Evolutionary conservation across 2,329 filamentous ascomycete species (phyloP).

Genomic region (Blumeria graminis): DNA sequence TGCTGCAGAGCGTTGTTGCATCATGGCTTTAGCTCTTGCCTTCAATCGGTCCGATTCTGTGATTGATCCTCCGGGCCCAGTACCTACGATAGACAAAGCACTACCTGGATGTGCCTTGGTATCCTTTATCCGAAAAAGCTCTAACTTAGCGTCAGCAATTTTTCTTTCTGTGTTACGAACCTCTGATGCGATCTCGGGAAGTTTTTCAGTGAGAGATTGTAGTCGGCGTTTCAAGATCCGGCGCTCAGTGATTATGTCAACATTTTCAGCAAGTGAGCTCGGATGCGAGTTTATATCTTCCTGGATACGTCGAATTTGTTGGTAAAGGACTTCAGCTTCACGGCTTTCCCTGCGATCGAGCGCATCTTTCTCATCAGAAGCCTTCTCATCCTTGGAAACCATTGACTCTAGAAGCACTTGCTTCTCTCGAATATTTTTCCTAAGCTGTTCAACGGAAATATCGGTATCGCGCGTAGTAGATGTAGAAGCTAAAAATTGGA

Average conservation of each 20-base stretch:
- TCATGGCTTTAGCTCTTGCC: constrained; percentile 87
- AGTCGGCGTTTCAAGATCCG: constrained; percentile 71
- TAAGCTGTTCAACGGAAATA: constrained; percentile 61
- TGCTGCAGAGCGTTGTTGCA: constrained; percentile 90
- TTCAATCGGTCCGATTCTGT: constrained; percentile 90
- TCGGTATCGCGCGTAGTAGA: constrained; percentile 56
- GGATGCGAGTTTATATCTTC: constrained; percentile 88
- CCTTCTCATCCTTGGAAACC: constrained; percentile 84
- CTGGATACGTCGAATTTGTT: constrained; percentile 72
- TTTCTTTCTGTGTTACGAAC: constrained; percentile 76
- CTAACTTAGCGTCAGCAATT: constrained; percentile 75
- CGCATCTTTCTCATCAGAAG: constrained; percentile 72
- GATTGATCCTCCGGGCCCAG: constrained; percentile 68
- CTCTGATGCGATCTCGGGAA: constrained; percentile 78
- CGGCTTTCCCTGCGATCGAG: constrained; percentile 75
- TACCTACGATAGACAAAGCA: constrained; percentile 63
- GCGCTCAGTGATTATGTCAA: constrained; percentile 72
- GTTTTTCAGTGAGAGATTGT: constrained; percentile 65
- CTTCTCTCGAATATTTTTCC: constrained; percentile 82
- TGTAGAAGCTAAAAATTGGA: constrained; percentile 53
- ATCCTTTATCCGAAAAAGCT: constrained; percentile 82
- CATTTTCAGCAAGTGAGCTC: constrained; percentile 41
- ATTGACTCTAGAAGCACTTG: constrained; percentile 86
- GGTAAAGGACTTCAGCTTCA: constrained; percentile 84
- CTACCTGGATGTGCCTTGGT: constrained; percentile 75